These are phyloP conservation scores for Talaromyces pinophilus DNA, from an alignment of 2,329 filamentous ascomycete genomes.

Conservation along the genomic window DNA sequence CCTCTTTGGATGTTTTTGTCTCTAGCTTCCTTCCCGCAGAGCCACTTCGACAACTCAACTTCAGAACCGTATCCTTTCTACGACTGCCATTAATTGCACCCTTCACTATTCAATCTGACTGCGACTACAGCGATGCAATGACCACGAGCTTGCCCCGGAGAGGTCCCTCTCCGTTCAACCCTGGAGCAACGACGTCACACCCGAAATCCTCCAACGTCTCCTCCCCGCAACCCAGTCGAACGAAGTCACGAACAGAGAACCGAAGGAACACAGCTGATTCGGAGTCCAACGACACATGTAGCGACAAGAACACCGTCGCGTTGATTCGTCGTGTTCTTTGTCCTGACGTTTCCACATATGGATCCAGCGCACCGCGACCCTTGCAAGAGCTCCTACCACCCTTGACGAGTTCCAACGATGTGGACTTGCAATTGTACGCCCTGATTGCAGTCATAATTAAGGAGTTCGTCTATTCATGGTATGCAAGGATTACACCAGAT, in stretches of 20 bases:
- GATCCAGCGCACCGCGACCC: slow-evolving; percentile 59
- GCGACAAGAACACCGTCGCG: slow-evolving; percentile 75
- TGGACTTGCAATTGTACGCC: slow-evolving; percentile 91
- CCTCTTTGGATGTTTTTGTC: slow-evolving; percentile 7
- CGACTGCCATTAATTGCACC: neutral
- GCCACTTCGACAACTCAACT: slow-evolving; percentile 1
- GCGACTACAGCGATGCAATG: slow-evolving; percentile 39
- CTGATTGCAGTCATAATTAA: slow-evolving; percentile 85
- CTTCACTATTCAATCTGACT: neutral
- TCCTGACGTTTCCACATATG: slow-evolving; percentile 57
- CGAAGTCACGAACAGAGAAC: slow-evolving; percentile 31
- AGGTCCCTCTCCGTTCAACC: slow-evolving; percentile 44
- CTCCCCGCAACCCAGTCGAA: slow-evolving; percentile 28
- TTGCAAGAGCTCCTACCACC: slow-evolving; percentile 84
- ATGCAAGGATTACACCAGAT: slow-evolving; percentile 86
- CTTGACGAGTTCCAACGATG: slow-evolving; percentile 88
- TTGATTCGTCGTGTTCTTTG: slow-evolving; percentile 84
- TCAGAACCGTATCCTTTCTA: neutral
- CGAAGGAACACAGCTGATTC: slow-evolving; percentile 41
- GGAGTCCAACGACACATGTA: slow-evolving; percentile 53
- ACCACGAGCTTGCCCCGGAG: slow-evolving; percentile 37
- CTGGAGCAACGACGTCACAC: slow-evolving; percentile 38
- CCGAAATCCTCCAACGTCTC: slow-evolving; percentile 34
- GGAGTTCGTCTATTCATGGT: slow-evolving; percentile 92
- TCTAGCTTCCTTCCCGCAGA: neutral